These are phyloP conservation scores for Volvox carteri DNA, from an alignment of 163 green algal genomes.

Conservation along the genomic window DNA sequence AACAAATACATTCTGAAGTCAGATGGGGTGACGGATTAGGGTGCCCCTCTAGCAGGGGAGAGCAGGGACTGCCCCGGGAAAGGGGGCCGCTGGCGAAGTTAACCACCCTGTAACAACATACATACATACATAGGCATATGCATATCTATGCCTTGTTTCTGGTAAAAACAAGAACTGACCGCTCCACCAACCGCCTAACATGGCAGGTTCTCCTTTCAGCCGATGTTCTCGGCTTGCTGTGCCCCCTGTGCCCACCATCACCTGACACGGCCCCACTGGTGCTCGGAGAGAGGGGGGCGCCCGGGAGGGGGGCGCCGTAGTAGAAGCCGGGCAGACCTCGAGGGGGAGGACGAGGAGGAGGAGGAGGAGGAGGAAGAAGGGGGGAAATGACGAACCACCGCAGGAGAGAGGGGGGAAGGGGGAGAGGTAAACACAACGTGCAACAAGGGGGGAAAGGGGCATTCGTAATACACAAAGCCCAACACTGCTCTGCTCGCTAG, in stretches of 20 bases:
- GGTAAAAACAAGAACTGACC: too few relatives aligned
- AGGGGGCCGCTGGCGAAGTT: too few relatives aligned
- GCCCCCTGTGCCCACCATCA: too few relatives aligned
- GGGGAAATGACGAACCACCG: neutral
- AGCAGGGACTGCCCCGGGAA: too few relatives aligned
- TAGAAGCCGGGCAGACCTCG: slow-evolving; percentile 39
- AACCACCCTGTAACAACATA: too few relatives aligned
- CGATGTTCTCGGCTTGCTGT: too few relatives aligned
- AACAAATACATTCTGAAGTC: too few relatives aligned
- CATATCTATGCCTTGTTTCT: too few relatives aligned
- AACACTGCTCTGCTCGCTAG: neutral
- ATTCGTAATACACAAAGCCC: neutral
- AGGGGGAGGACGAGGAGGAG: neutral
- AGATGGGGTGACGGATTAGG: too few relatives aligned
- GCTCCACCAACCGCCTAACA: neutral
- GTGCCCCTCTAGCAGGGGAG: too few relatives aligned
- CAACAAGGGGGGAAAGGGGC: neutral
- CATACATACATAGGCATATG: too few relatives aligned
- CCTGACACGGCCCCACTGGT: neutral
- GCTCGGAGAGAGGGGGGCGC: slow-evolving; percentile 21
- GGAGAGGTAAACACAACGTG: neutral
- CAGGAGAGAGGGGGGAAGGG: neutral
- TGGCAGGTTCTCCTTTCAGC: too few relatives aligned
- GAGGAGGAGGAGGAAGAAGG: neutral
- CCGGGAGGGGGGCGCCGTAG: slow-evolving; percentile 35